Base-by-base conservation (phyloP, 371 early-diverging fungal genomes). In the Rhizomucor miehei region DNA sequence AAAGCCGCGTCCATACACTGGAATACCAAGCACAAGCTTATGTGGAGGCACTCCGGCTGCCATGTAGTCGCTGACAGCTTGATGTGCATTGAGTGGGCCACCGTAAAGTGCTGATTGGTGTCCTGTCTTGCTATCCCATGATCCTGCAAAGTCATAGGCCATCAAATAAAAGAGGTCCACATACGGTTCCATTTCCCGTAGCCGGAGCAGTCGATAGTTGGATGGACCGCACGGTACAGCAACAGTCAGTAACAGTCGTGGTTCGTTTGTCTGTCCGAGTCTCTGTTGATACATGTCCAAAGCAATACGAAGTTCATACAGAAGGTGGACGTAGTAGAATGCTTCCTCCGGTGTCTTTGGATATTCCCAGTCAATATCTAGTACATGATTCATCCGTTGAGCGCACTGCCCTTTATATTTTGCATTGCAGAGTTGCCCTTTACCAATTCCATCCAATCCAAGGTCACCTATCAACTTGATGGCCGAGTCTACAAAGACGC, bases 281-380 rank as follows among this genome's bases (percentile, higher is more conserved):
- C 73, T 69, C 23, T 60, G 63, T 40, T 72, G 70, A 47, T 75
- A 75, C 9, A 62, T 50, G 56, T 88, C 85, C 48, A 96, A 63
- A 17, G 78, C 73, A 3, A 68, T 49, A 23, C 93, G 84, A 23
- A 95, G 69, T 40, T 88, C 83, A 35, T 73, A 71, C 38, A 95
- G 63, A 37, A 97, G 71, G n/a, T 66, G 65, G n/a, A 89, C 86
- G 68, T 89, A 95, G 65, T 91, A 85, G 23, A 62, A 61, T 1
- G 86, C 89, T 57, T 97, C 95, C 12, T 82, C 69, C 0, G 77
- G 67, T 23, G 80, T 75, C 47, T 75, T 72, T 5, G 94, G 94
- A 46, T 91, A 91, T 63, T 95, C 95, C 95, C 93, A 93, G 66
- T 93, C 91, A 51, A 91, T 83, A 53, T 83, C 84, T 48, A 77